A percentile compares a stretch with the other conserved stretches of the same genome.
Conservation (phyloP, 2,329 filamentous ascomycete genomes). For the Talaromyces sp. region DNA sequence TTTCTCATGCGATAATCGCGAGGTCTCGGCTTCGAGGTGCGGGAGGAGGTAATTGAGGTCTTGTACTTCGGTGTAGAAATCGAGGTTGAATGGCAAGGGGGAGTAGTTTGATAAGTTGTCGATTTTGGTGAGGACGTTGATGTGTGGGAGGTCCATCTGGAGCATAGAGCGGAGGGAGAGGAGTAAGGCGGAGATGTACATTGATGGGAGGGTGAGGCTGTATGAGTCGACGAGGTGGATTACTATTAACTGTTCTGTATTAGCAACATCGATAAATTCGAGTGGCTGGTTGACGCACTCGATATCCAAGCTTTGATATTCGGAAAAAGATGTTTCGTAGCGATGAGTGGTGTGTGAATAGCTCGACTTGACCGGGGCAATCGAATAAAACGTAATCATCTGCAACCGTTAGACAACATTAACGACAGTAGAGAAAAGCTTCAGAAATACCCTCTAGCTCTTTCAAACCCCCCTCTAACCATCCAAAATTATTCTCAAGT, state of each 20-base stretch:
- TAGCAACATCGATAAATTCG: conserved; percentile 19
- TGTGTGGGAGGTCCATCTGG: conserved; percentile 92
- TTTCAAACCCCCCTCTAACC: conserved; percentile 78
- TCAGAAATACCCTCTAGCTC: conserved; percentile 59
- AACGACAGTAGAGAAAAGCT: background rate
- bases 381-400: conserved; percentile 95
- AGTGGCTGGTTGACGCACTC: conserved; percentile 62
- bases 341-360: conserved; percentile 93
- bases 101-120: conserved; percentile 87
- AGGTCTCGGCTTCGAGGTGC: conserved; percentile 74
- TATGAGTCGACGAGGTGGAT: conserved; percentile 93
- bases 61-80: conserved; percentile 97
- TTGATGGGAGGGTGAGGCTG: conserved; percentile 84
- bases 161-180: conserved; percentile 95
- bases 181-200: conserved; percentile 92
- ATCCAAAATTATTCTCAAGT: conserved; percentile 89
- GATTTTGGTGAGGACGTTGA: conserved; percentile 97
- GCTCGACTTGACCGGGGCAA: conserved; percentile 93
- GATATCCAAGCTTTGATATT: conserved; percentile 86
- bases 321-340: conserved; percentile 88
- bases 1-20: conserved; percentile 67
- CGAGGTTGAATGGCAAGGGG: conserved; percentile 87
- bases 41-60: conserved; percentile 83
- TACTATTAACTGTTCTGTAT: conserved; percentile 70
- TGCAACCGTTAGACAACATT: conserved; percentile 25